Conservation (phyloP, 1,284 basidiomycete genomes). For the Pyrrhoderma noxium region DNA sequence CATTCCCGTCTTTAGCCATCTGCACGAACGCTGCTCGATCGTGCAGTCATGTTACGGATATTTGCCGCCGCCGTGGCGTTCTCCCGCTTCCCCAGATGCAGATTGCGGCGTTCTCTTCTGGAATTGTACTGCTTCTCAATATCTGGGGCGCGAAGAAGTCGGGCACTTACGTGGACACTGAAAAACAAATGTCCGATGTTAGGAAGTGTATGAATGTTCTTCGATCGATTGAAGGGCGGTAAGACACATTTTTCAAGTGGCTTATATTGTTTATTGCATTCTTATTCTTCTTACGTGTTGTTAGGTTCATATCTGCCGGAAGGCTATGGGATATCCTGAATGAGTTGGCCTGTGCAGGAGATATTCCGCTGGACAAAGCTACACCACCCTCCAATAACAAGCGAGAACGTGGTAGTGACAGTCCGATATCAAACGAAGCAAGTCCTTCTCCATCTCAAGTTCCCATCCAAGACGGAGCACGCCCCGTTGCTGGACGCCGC, state of each 20-base stretch:
- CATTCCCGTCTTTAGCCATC: conserved; percentile 72
- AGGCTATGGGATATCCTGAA: conserved; percentile 54
- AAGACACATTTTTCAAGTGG: conserved; percentile 19
- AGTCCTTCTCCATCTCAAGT: conserved; percentile 18
- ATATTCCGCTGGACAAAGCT: conserved; percentile 51
- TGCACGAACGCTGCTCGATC: conserved; percentile 81
- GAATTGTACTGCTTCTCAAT: conserved; percentile 62
- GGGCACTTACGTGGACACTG: conserved; percentile 45
- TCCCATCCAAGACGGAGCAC: conserved; percentile 18
- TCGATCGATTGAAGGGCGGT: conserved; percentile 44
- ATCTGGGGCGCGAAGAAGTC: conserved; percentile 66
- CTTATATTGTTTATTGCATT: not conserved
- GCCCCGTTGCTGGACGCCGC: conserved; percentile 28
- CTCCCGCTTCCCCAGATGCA: conserved; percentile 32
- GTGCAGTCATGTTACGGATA: conserved; percentile 65
- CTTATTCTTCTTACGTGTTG: not conserved
- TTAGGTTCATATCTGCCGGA: conserved; percentile 43
- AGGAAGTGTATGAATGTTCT: conserved; percentile 62
- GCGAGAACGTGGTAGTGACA: conserved; percentile 53
- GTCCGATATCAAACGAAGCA: conserved; percentile 23
- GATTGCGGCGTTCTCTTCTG: conserved; percentile 52
- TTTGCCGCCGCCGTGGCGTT: conserved; percentile 34
- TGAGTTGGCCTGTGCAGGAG: conserved; percentile 59
- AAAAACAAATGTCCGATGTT: conserved; percentile 63
- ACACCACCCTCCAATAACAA: conserved; percentile 44